Evolutionary conservation across 345 rosid species (phyloP).

Genomic region (Conringia planisiliqua): DNA sequence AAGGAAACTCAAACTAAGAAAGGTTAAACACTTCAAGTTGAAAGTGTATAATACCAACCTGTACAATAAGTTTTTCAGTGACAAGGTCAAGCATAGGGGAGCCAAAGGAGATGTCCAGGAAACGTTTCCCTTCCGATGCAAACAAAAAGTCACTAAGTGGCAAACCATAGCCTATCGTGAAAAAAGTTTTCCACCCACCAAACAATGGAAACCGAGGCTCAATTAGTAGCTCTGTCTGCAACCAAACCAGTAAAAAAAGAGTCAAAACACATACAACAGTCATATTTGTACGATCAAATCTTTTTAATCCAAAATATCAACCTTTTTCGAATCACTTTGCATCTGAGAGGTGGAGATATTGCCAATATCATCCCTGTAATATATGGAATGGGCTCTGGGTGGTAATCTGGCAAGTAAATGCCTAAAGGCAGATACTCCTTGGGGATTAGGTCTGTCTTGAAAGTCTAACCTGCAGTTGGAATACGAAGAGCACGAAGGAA

Average conservation of each 20-base stretch:
- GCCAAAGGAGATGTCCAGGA: conserved; percentile 69
- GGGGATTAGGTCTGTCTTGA: conserved; percentile 65
- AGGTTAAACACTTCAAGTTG: not conserved
- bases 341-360: conserved; percentile 95
- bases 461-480: conserved; percentile 46
- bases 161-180: conserved; percentile 91
- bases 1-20: not conserved
- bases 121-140: conserved; percentile 69
- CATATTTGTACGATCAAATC: not conserved
- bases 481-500: conserved; percentile 1
- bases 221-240: conserved; percentile 82
- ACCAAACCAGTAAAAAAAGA: conserved; percentile 8
- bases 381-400: conserved; percentile 88
- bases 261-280: conserved; percentile 26
- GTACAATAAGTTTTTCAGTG: conserved; percentile 67
- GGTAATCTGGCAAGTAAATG: conserved; percentile 81
- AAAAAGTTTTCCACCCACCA: conserved; percentile 96
- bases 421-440: conserved; percentile 73
- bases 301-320: conserved; percentile 16
- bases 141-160: conserved; percentile 84
- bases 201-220: conserved; percentile 95
- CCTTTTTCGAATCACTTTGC: conserved; percentile 82
- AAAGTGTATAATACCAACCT: conserved; percentile 45
- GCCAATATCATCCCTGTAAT: conserved; percentile 93
- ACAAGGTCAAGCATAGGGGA: conserved; percentile 73